Evolutionary conservation across 768 basidiomycete genomes (phyloP), one percentile per base, ranked within the genome.

Genomic region (Mrakia gelida): DNA sequence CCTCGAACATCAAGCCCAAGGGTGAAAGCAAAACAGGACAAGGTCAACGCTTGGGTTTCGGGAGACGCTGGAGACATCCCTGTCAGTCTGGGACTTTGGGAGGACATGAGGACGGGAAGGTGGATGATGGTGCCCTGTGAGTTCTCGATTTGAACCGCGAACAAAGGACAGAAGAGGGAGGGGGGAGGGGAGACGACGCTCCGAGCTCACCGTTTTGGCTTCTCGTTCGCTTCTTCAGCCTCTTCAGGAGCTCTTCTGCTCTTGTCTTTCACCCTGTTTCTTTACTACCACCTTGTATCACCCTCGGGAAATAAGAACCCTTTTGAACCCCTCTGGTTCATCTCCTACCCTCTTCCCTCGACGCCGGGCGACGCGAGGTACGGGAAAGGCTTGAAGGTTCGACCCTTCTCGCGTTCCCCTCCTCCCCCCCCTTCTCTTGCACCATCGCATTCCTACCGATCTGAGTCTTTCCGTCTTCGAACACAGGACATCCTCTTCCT

Each of bases 41-140:
- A 56, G 45, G 4, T 23, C 67, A 70, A 80, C 72, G 73, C 56
- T 15, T 77, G 73, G 72, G 76, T 43, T 16, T 38, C 61, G 8
- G 76, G 43, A 7, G 73, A 71, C 62, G 73, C 73, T 10, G 73
- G 75, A 30, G 82, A 82, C 7, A 76, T 81, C 16, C 82, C 83
- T 59, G 59, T 78, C 32, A 81, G 81, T 23, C 71, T 75, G 26
- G 88, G 88, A 0, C 83, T 91, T 45, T 84, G 88, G 88, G 84
- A 86, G 82, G 87, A 91, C 83, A 78, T 90, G 80, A 84, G 77
- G 80, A 86, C 88, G 0, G 83, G 87, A 18, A 86, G 89, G 80
- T 96, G 94, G 94, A 90, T 90, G 76, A 84, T 91, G 23, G 86
- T 91, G 28, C 93, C 94, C 10, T 83, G 93, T 91, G 73, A 75